Conservation (phyloP, 2,329 filamentous ascomycete genomes). For the Sclerotinia subarctica region DNA sequence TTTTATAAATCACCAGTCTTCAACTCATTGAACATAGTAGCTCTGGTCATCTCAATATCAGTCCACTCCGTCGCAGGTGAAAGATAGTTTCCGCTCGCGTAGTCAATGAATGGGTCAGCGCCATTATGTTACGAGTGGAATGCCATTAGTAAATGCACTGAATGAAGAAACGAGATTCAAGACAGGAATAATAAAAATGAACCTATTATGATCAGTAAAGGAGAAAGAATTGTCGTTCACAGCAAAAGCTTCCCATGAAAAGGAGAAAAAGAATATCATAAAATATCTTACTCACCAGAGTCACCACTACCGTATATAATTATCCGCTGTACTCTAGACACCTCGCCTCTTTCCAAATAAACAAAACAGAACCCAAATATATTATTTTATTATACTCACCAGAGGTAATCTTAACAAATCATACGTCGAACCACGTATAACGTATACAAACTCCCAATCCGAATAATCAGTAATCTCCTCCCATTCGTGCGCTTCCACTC, state of each 20-base stretch:
- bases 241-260: neutral
- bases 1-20: neutral
- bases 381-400: neutral
- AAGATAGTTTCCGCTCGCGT: neutral
- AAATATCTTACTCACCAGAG: neutral
- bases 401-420: neutral
- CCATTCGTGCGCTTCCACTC: neutral
- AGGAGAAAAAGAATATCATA: neutral
- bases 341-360: neutral
- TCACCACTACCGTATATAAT: neutral
- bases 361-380: neutral
- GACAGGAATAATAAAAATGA: neutral
- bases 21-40: neutral
- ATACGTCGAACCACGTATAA: no score
- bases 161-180: neutral
- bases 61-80: no score
- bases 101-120: neutral
- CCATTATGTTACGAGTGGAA: neutral
- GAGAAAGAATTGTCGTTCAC: neutral
- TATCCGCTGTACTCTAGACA: neutral
- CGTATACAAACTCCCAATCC: neutral
- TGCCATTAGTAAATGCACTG: no score
- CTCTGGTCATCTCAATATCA: neutral
- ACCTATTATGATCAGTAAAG: neutral
- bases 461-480: neutral